These are phyloP conservation scores for Lecanicillium sp. DNA, from an alignment of 2,329 filamentous ascomycete genomes.

Conservation along the genomic window DNA sequence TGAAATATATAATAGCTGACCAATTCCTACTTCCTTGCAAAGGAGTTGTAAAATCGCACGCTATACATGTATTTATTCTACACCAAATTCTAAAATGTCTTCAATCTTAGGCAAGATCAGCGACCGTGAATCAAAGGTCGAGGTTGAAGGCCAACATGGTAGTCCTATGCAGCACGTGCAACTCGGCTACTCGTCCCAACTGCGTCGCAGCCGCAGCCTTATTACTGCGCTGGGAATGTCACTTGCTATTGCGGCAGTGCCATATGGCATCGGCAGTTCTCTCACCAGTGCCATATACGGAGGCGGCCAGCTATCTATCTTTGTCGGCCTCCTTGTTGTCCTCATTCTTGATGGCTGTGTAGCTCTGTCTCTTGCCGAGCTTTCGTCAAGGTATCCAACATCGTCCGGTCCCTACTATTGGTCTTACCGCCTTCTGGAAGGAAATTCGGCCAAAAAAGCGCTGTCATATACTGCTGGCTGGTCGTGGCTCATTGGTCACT, in stretches of 20 bases:
- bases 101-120: no score
- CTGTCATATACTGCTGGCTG: slow-evolving; percentile 61
- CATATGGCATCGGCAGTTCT: slow-evolving; percentile 5
- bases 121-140: no score
- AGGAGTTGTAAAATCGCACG: no score
- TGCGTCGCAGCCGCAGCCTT: background rate
- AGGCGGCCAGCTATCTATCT: slow-evolving; percentile 2
- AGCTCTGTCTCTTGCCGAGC: slow-evolving; percentile 8
- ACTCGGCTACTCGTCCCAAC: background rate
- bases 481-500: slow-evolving; percentile 66
- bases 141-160: no score
- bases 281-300: slow-evolving; percentile 4
- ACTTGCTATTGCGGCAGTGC: slow-evolving; percentile 3
- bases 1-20: no score
- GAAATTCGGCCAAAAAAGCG: background rate
- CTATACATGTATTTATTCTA: no score
- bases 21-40: no score
- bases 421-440: slow-evolving; percentile 5
- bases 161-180: no score
- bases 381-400: slow-evolving; percentile 9
- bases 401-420: slow-evolving; percentile 11
- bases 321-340: slow-evolving; percentile 10
- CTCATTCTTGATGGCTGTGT: slow-evolving; percentile 5
- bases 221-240: background rate
- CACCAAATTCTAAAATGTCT: no score